Conservation (phyloP, 1,139 yeast species). For the Blastobotrys niveus region DNA sequence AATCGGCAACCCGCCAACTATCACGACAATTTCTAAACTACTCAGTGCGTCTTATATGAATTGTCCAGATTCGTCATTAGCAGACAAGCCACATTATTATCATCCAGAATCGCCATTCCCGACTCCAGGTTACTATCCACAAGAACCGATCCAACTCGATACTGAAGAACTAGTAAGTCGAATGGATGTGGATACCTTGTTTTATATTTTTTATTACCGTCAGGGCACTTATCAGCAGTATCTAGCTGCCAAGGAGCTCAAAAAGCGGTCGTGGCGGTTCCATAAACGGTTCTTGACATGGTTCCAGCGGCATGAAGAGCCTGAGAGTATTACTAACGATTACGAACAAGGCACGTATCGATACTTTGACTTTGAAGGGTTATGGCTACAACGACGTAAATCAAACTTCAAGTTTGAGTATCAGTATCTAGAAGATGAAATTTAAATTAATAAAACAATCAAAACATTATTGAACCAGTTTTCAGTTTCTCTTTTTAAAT, state of each 20-base stretch:
- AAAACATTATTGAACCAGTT: too few species aligned
- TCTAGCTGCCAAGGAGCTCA: slow-evolving; percentile 78
- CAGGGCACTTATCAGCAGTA: slow-evolving; percentile 67
- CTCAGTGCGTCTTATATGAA: slow-evolving; percentile 74
- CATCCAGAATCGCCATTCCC: slow-evolving; percentile 84
- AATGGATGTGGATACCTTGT: slow-evolving; percentile 81
- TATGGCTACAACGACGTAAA: slow-evolving; percentile 82
- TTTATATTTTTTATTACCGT: slow-evolving; percentile 84
- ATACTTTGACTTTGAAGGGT: slow-evolving; percentile 85
- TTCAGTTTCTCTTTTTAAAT: neutral
- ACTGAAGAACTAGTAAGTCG: slow-evolving; percentile 51
- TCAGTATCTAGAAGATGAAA: slow-evolving; percentile 41
- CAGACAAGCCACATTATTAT: slow-evolving; percentile 80
- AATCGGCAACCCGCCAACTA: slow-evolving; percentile 48
- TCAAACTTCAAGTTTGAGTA: slow-evolving; percentile 59
- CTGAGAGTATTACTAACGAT: slow-evolving; percentile 42
- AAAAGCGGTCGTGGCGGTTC: slow-evolving; percentile 81
- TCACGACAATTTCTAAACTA: slow-evolving; percentile 49
- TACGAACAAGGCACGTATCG: slow-evolving; percentile 56
- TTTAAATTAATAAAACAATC: too few species aligned
- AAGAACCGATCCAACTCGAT: slow-evolving; percentile 57
- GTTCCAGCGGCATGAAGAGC: slow-evolving; percentile 65
- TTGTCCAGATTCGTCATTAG: slow-evolving; percentile 90
- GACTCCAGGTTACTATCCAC: slow-evolving; percentile 86
- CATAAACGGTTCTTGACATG: slow-evolving; percentile 74